phyloP scores from a whole-genome alignment of 345 rosid genomes.

The Fremontodendron californicum region DNA sequence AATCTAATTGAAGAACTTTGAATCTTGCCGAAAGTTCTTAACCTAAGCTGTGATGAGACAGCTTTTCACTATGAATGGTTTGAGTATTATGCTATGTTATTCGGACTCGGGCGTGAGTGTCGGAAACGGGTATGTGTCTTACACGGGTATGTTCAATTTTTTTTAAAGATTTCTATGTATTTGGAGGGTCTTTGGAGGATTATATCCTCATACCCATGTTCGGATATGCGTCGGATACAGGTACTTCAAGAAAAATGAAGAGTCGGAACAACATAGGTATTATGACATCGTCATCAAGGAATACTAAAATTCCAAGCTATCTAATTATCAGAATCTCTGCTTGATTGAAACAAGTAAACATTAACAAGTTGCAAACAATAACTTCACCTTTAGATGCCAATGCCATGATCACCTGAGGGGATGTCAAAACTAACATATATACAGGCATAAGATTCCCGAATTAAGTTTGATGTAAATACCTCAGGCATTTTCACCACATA shows the following conservation, averaged over 20 bases:
- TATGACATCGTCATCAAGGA: not conserved
- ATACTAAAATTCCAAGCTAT: slow-evolving; percentile 10
- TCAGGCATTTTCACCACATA: not conserved
- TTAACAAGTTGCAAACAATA: not conserved
- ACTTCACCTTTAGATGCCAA: not conserved
- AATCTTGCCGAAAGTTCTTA: slow-evolving; percentile 3
- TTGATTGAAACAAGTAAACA: not conserved
- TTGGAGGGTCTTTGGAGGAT: no score
- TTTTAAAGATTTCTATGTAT: no score
- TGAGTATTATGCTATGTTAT: not conserved
- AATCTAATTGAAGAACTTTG: not conserved
- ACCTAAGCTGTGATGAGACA: not conserved
- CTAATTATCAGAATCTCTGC: not conserved
- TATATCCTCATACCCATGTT: no score
- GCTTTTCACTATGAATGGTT: not conserved
- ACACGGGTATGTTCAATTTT: no score
- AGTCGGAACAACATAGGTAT: no score
- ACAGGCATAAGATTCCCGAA: not conserved
- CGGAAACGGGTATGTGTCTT: no score
- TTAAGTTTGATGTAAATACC: not conserved
- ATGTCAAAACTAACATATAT: not conserved
- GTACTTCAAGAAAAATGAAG: no score
- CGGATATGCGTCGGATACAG: no score
- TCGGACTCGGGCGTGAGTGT: no score
- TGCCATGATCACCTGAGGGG: not conserved